Evolutionary conservation across 1,284 basidiomycete genomes (phyloP).

Genomic region (Apiotrichum brassicae): DNA sequence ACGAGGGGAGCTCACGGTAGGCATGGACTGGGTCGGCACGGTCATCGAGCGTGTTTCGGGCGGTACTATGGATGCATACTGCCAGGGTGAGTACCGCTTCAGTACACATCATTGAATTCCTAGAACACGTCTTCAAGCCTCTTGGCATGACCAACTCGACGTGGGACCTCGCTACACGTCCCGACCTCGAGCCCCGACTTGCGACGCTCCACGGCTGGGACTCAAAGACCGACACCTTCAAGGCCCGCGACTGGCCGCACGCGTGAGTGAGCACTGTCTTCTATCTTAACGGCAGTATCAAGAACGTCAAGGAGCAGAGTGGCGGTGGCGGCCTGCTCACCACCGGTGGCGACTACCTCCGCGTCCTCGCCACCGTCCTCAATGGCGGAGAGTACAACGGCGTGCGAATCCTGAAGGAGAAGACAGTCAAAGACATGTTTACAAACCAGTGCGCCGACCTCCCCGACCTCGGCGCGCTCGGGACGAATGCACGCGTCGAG

Average conservation of each 20-base stretch:
- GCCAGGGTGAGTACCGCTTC: background rate
- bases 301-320: background rate
- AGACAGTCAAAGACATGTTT: slow-evolving; percentile 19
- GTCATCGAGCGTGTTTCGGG: slow-evolving; percentile 1
- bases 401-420: slow-evolving; percentile 13
- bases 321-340: slow-evolving; percentile 19
- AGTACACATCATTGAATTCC: background rate
- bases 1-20: background rate
- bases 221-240: too few relatives aligned
- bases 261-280: too few relatives aligned
- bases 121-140: slow-evolving; percentile 19
- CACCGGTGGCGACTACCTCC: slow-evolving; percentile 17
- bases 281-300: too few relatives aligned
- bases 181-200: slow-evolving; percentile 13
- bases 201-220: slow-evolving; percentile 10
- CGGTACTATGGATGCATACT: too few relatives aligned
- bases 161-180: slow-evolving; percentile 11
- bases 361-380: slow-evolving; percentile 13
- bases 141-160: slow-evolving; percentile 18
- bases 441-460: slow-evolving; percentile 15
- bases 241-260: too few relatives aligned
- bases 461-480: slow-evolving; percentile 16
- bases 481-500: slow-evolving; percentile 4
- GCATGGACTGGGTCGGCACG: slow-evolving; percentile 3
- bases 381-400: slow-evolving; percentile 10